Base-by-base conservation (phyloP, 805 yeast species). In the Zygoascus ofunaensis region DNA sequence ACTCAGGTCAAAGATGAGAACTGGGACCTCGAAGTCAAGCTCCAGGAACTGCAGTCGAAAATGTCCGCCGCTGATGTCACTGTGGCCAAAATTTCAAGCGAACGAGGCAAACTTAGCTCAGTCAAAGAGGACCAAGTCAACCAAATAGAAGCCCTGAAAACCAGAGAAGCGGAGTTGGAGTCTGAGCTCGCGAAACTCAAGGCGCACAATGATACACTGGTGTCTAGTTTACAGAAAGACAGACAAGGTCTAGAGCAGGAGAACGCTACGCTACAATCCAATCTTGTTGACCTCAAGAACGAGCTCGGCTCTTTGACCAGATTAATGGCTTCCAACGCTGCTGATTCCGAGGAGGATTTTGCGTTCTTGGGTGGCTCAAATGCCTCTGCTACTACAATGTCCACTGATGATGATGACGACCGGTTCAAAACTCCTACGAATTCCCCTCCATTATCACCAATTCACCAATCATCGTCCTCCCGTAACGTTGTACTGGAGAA, bases 401-500 rank as follows among this genome's bases (percentile, higher is more conserved):
- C n/a, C n/a, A 14, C 39, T 5, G 45, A 41, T 10, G 54, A 48
- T 18, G 49, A 47, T 14, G 48, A 44, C 28, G 53, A 46, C 23
- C 54, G 34, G 5, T 53, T 49, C 30, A 39, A 46, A 4, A 53
- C 62, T 15, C 61, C 63, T 1, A 57, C 52, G 7, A 47, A 49
- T 8, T 54, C 61, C 4, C 59, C 64, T 21, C 61, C 63, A 10
- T 26, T 50, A 33, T 62, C 66, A 3, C 66, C 66, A 1, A 54
- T 62, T 34, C 30, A 26, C 10, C 60, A 60, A 40, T 56, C 55
- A 1, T 55, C 64, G 7, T 61, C 63, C 4, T 49, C 60, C 8
- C 55, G 57, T 36, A 54, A 59, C 43, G 45, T 56, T 12, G 57
- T 50, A n/a, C 54, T 82, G 36, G 86, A 82, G 55, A 64, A 74